phyloP scores from a whole-genome alignment of 371 early-diverging fungal genomes.

The Actinomucor elegans region DNA sequence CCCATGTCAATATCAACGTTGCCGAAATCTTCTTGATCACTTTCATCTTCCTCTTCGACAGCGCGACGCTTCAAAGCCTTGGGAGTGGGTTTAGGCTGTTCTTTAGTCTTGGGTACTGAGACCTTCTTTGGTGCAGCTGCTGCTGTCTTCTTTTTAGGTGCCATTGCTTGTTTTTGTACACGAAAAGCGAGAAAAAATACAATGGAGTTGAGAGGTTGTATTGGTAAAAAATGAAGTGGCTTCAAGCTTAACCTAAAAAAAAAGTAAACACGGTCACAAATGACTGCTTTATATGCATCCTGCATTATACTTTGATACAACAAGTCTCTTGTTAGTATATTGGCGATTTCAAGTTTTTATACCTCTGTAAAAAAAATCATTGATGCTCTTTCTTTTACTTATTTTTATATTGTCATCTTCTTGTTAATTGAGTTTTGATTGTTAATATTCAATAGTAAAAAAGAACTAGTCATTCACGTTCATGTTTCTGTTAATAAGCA shows the following conservation, averaged over 20 bases:
- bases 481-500: too few species aligned
- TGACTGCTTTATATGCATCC: too few species aligned
- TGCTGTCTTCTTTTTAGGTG: slow-evolving; percentile 11
- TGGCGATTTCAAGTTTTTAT: too few species aligned
- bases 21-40: slow-evolving; percentile 46
- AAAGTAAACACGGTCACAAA: slow-evolving; percentile 3
- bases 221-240: not conserved
- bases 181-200: not conserved
- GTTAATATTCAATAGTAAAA: not conserved
- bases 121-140: slow-evolving; percentile 2
- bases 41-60: slow-evolving; percentile 30
- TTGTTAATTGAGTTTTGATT: too few species aligned
- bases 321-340: too few species aligned
- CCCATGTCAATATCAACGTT: slow-evolving; percentile 48
- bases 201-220: not conserved
- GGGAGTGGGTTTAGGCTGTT: slow-evolving; percentile 3
- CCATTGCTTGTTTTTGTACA: slow-evolving; percentile 1
- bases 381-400: too few species aligned
- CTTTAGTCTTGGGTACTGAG: slow-evolving; percentile 1
- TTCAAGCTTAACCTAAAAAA: not conserved
- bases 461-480: too few species aligned
- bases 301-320: too few species aligned
- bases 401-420: too few species aligned
- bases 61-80: slow-evolving; percentile 17
- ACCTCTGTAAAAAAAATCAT: too few species aligned